Base-by-base conservation (phyloP, 352 stramenopile species). In the Aphanomyces cochlioides region DNA sequence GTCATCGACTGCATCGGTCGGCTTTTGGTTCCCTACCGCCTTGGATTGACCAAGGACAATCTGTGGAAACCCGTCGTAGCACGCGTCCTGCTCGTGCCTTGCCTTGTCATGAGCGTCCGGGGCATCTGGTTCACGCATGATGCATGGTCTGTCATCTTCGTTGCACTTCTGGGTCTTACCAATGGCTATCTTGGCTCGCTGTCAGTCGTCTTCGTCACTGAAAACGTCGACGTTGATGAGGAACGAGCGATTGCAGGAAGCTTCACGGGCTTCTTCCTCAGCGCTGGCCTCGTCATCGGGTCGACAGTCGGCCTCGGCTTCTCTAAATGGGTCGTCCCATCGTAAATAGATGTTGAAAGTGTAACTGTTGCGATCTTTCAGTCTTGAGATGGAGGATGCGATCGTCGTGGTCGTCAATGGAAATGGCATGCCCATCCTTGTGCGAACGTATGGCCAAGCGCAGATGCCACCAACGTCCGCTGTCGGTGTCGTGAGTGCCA, bases 391-490 rank as follows among this genome's bases (percentile, higher is more conserved):
- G 28, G 79, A 72, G 58, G 67, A 85, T 57, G 75, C 74, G 40
- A 67, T 90, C 48, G 59, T 87, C 65, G 43, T 90, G 34, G 61
- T 88, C 6, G 74, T 87, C 54, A 82, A 82, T 34, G 58, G 56
- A 7, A 78, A 80, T 15, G 82, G 82, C 19, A 82, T 88, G 37
- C 78, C 80, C 15, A 58, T 89, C 39, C 77, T 89, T 2, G 75
- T 84, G 7, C 76, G 82, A 6, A 39, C 75, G 21, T 87, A 85
- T 41, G 79, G 80, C 1, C 73, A 79, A 3, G 78, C 80, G 6
- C 75, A 75, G 36, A 66, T 60, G 4, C 82, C 82, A 43, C 77
- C 82, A 5, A 89, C 77, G 47, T 78, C 79, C 10, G 73, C 77
- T 0, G 68, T 89, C 36, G 80, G 80, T 6, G 77, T 89, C 37